Percentiles rank a stretch among this genome's conserved stretches.
These are phyloP conservation scores for Striga hermonthica DNA, from an alignment of 305 asterid genomes.

Conservation along the genomic window DNA sequence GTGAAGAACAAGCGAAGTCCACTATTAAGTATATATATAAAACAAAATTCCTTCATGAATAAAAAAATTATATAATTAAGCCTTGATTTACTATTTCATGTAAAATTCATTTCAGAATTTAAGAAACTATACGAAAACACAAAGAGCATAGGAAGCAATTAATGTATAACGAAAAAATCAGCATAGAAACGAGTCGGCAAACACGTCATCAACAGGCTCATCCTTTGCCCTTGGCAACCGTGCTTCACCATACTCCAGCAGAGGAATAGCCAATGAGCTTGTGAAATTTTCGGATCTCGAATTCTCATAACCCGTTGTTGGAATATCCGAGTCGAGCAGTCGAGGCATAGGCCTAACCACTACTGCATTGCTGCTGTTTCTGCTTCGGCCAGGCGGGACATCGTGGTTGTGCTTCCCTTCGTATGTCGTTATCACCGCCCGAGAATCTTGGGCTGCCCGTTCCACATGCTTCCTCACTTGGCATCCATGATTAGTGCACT, in stretches of 20 bases:
- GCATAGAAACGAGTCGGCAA: conserved; percentile 47
- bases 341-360: conserved; percentile 30
- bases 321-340: background rate
- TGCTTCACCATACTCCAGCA: conserved; percentile 18
- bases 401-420: conserved; percentile 90
- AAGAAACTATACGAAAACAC: too few relatives aligned
- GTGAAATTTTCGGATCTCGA: conserved; percentile 36
- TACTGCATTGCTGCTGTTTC: conserved; percentile 38
- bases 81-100: too few relatives aligned
- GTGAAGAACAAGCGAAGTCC: too few relatives aligned
- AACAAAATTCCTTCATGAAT: too few relatives aligned
- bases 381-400: conserved; percentile 75
- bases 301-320: conserved; percentile 30
- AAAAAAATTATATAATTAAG: too few relatives aligned
- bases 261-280: conserved; percentile 28
- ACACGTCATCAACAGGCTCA: conserved; percentile 59
- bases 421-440: conserved; percentile 73
- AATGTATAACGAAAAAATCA: conserved; percentile 19
- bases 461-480: conserved; percentile 79
- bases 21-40: too few relatives aligned
- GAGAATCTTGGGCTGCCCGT: conserved; percentile 58
- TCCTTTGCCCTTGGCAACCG: conserved; percentile 47
- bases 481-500: conserved; percentile 67
- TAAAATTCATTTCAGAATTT: too few relatives aligned
- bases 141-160: background rate